Base-by-base conservation (phyloP, 345 rosid species). In the Tarenaya hassleriana region DNA sequence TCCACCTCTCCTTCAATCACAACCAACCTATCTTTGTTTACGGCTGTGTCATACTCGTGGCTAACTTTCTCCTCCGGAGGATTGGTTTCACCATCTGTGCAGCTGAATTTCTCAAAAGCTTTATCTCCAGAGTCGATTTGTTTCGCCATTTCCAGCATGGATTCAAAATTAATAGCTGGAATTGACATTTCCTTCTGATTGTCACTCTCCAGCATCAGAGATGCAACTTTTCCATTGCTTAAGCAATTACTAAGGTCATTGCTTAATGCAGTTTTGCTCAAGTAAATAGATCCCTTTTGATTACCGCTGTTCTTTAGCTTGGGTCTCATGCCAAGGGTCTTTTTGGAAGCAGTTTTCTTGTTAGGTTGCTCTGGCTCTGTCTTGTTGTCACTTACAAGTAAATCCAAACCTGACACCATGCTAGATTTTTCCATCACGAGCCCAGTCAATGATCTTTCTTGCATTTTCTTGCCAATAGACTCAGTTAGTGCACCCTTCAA, bases 221-320 rank as follows among this genome's bases (percentile, higher is more conserved):
- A 37, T 34, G 52, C 68, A 18, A 24, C 71, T 47, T 67, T 50
- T 63, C 35, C 59, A 17, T 34, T 60, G 56, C 58, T 37, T 43
- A 52, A 37, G 66, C 53, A 41, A 46, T 21, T 62, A 58, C 35
- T 53, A 41, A 49, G 41, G 52, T 74, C 67, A 16, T 62, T 66
- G 40, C 64, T 53, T 19, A 62, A 55, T 50, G 69, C 52, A 69
- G 56, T 17, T 51, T 71, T 71, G 7, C 68, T 79, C 11, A 61
- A 57, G 80, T 59, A 80, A 54, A 85, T 71, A 14, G 92, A 73
- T 47, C 91, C 79, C 71, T 83, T 86, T 56, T 52, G 58, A 56
- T 67, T 77, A 31, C 69, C 66, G 56, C 66, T 24, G 32, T 50
- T 64, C 47, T 46, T 64, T 41, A 69, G 24, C 61, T 79, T 82